phyloP scores from a whole-genome alignment of 83 land plant species.

The Diphasiastrum complanatum region DNA sequence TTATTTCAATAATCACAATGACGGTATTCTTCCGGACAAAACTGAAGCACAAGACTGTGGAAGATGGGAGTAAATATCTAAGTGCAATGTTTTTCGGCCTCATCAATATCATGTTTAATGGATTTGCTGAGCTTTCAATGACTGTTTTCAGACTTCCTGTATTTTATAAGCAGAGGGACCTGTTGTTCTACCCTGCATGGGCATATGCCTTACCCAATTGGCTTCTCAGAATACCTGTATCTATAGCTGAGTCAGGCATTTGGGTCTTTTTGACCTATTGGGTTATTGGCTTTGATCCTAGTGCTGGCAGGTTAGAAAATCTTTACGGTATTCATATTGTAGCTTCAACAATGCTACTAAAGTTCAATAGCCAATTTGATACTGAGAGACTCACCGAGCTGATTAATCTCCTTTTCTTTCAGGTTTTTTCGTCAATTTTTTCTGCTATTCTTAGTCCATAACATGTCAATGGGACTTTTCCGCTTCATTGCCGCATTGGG shows the following conservation, averaged over 20 bases:
- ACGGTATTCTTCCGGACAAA: neutral
- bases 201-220: neutral
- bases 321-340: neutral
- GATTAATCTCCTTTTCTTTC: too few species aligned
- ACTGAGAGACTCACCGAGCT: neutral
- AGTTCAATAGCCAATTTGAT: neutral
- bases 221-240: neutral
- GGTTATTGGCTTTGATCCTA: neutral
- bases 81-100: slow-evolving; percentile 3
- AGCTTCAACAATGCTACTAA: neutral
- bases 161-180: slow-evolving; percentile 7
- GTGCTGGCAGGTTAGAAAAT: neutral
- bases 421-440: neutral
- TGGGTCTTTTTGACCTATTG: neutral
- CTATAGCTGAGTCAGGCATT: neutral
- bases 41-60: neutral
- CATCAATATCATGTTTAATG: neutral
- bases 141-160: neutral
- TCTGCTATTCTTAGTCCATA: neutral
- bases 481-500: slow-evolving; percentile 1
- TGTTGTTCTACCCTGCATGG: slow-evolving; percentile 8
- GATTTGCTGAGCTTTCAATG: neutral
- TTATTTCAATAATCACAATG: neutral
- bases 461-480: neutral
- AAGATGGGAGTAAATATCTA: neutral